Conservation (phyloP, 2,329 filamentous ascomycete species). For the Stemphylium beticola region DNA sequence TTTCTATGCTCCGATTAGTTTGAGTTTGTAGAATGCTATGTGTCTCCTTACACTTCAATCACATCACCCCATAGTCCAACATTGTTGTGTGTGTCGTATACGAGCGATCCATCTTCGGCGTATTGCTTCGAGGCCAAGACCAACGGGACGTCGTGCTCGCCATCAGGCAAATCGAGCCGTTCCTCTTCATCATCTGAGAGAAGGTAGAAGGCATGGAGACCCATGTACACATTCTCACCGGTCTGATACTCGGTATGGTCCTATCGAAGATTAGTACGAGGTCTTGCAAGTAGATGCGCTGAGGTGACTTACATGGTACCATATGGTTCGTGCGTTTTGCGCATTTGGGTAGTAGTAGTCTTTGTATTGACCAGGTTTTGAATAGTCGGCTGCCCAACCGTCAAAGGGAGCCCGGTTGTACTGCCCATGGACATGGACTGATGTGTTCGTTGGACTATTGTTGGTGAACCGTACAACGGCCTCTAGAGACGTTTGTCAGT, state of each 20-base stretch:
- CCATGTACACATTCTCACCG: conserved; percentile 62
- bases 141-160: conserved; percentile 61
- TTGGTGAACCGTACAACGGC: conserved; percentile 63
- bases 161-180: conserved; percentile 57
- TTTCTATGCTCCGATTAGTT: conserved; percentile 45
- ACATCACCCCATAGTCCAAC: conserved; percentile 62
- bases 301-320: conserved; percentile 60
- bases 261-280: conserved; percentile 16
- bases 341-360: conserved; percentile 68
- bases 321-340: conserved; percentile 60
- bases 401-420: conserved; percentile 57
- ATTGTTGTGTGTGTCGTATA: conserved; percentile 54
- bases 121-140: conserved; percentile 60
- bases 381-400: conserved; percentile 63
- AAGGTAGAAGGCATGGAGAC: conserved; percentile 64
- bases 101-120: conserved; percentile 57
- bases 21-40: too few species aligned
- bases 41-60: conserved; percentile 55
- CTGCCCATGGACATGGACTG: conserved; percentile 63
- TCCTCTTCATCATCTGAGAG: conserved; percentile 59
- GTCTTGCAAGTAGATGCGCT: conserved; percentile 27
- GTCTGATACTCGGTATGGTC: conserved; percentile 54
- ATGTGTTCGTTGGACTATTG: conserved; percentile 52
- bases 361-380: conserved; percentile 61
- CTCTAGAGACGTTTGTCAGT: conserved; percentile 43